Conservation (phyloP, 1,139 yeast genomes). For the Pichia sp. region DNA sequence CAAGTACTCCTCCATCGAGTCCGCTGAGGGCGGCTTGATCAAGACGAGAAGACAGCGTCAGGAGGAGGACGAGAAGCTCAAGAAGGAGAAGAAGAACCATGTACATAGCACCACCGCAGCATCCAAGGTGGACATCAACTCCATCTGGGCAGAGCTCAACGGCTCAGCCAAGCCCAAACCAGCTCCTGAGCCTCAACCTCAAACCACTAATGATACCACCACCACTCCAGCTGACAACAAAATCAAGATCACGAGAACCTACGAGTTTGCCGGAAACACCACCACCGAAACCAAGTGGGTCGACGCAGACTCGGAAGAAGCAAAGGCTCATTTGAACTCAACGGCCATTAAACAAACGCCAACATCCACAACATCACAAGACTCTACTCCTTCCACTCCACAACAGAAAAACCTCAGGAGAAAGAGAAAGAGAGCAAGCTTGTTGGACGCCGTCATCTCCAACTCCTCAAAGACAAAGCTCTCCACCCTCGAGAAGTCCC, state of each 20-base stretch:
- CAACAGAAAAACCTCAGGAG: slow-evolving; percentile 30
- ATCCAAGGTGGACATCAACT: slow-evolving; percentile 42
- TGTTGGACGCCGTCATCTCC: slow-evolving; percentile 67
- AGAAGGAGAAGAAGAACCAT: slow-evolving; percentile 23
- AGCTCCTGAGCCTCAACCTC: neutral
- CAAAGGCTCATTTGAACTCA: slow-evolving; percentile 72
- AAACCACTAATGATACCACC: neutral
- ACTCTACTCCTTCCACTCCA: slow-evolving; percentile 26
- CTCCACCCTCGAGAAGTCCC: slow-evolving; percentile 88
- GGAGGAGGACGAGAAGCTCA: slow-evolving; percentile 37
- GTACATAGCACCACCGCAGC: slow-evolving; percentile 7
- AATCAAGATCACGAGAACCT: slow-evolving; percentile 71
- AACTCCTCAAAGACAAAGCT: slow-evolving; percentile 66
- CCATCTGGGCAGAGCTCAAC: slow-evolving; percentile 54
- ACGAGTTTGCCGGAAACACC: slow-evolving; percentile 87
- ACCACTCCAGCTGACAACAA: neutral
- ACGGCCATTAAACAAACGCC: slow-evolving; percentile 17
- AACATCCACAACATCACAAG: neutral
- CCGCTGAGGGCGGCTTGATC: slow-evolving; percentile 51
- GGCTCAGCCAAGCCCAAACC: neutral
- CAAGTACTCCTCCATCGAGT: slow-evolving; percentile 44
- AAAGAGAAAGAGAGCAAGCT: slow-evolving; percentile 66
- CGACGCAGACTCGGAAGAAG: slow-evolving; percentile 78
- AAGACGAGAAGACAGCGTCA: slow-evolving; percentile 56
- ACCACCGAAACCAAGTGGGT: slow-evolving; percentile 78